Conservation (phyloP, 177 flowering plant species). For the Tripterygium wilfordii region DNA sequence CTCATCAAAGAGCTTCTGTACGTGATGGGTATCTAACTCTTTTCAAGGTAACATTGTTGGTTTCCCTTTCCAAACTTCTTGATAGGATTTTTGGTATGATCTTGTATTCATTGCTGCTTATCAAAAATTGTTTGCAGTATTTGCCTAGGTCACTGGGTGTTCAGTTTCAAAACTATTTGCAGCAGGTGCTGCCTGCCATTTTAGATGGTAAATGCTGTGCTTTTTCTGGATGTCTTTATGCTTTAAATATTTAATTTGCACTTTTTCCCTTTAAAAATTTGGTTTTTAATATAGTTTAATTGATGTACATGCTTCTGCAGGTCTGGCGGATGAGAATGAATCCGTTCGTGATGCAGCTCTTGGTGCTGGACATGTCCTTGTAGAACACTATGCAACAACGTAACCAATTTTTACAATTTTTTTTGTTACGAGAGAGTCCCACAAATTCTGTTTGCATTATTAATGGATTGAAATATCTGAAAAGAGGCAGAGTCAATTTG, state of each 20-base stretch:
- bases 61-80: too few relatives aligned
- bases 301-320: slow-evolving; percentile 28
- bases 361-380: slow-evolving; percentile 97
- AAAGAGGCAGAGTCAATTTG: too few relatives aligned
- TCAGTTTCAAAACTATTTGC: slow-evolving; percentile 91
- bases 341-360: slow-evolving; percentile 99
- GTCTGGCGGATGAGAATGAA: slow-evolving; percentile 99
- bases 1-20: slow-evolving; percentile 88
- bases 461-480: too few relatives aligned
- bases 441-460: too few relatives aligned
- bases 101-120: too few relatives aligned
- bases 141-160: slow-evolving; percentile 91
- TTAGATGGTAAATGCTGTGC: slow-evolving; percentile 65
- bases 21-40: slow-evolving; percentile 95
- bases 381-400: slow-evolving; percentile 99
- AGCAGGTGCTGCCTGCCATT: slow-evolving; percentile 91
- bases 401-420: too few relatives aligned
- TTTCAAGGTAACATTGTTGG: slow-evolving; percentile 57
- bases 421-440: too few relatives aligned
- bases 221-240: background rate
- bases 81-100: too few relatives aligned
- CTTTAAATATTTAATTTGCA: background rate
- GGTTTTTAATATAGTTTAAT: background rate
- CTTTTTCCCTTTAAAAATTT: background rate
- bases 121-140: slow-evolving; percentile 52